Percentiles rank a stretch among this genome's conserved stretches.
phyloP scores from a whole-genome alignment of 345 rosid species.

The Zanthoxylum bungeanum region DNA sequence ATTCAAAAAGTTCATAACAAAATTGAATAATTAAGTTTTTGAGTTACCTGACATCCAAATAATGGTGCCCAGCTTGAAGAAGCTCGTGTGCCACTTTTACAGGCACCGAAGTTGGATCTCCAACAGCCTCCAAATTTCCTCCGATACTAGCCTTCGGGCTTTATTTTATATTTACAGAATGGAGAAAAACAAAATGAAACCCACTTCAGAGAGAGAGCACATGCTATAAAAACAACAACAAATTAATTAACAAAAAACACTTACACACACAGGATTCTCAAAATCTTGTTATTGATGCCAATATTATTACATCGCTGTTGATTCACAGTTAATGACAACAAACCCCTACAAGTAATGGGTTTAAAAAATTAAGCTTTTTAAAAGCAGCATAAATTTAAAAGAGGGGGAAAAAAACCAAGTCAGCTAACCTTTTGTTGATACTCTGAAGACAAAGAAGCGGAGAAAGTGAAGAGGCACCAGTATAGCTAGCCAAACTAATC shows the following conservation, averaged over 20 bases:
- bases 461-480: slow-evolving; percentile 19
- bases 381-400: neutral
- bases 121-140: slow-evolving; percentile 38
- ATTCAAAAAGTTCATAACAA: neutral
- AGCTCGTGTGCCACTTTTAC: slow-evolving; percentile 87
- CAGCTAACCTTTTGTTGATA: slow-evolving; percentile 22
- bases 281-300: neutral
- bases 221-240: neutral
- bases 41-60: slow-evolving; percentile 66
- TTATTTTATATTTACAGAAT: neutral
- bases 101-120: slow-evolving; percentile 77
- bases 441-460: slow-evolving; percentile 15
- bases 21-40: neutral
- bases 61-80: slow-evolving; percentile 77
- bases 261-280: too few species aligned
- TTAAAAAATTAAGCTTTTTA: neutral
- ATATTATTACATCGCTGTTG: slow-evolving; percentile 5
- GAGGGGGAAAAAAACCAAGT: neutral
- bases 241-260: neutral
- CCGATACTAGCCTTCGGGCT: slow-evolving; percentile 33
- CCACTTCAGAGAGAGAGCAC: neutral
- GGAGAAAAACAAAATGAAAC: neutral
- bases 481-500: slow-evolving; percentile 24
- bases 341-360: slow-evolving; percentile 3
- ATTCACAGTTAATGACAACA: slow-evolving; percentile 7